Percentiles rank a stretch among this genome's conserved stretches.
Evolutionary conservation across 768 basidiomycete genomes (phyloP).

Genomic region (Tulasnella sp.): DNA sequence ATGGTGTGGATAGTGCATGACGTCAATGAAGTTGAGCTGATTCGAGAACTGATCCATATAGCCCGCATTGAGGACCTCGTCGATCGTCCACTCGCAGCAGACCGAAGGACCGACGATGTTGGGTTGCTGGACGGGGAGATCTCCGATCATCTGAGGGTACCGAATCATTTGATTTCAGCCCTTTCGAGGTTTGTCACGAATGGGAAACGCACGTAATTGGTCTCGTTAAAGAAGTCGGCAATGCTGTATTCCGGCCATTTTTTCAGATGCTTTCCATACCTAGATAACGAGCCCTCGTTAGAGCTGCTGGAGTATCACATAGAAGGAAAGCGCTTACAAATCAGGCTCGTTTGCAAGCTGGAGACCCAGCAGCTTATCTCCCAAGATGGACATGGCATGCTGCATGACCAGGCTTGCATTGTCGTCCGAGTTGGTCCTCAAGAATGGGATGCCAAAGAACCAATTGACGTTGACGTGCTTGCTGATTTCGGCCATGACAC

Average conservation of each 20-base stretch:
- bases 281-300: neutral
- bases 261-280: neutral
- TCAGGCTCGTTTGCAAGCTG: conserved; percentile 34
- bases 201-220: neutral
- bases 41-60: neutral
- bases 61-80: neutral
- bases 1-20: conserved; percentile 12
- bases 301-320: neutral
- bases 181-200: neutral
- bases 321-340: neutral
- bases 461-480: conserved; percentile 46
- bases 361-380: conserved; percentile 50
- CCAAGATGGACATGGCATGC: conserved; percentile 48
- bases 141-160: neutral
- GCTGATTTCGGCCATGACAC: conserved; percentile 50
- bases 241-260: neutral
- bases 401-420: conserved; percentile 5
- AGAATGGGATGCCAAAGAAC: conserved; percentile 36
- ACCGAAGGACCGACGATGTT: conserved; percentile 54
- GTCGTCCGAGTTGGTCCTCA: neutral
- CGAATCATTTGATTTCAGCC: neutral
- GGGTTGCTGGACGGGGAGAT: neutral
- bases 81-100: conserved; percentile 38
- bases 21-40: conserved; percentile 7
- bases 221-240: conserved; percentile 5